These are phyloP conservation scores for Lachancea dasiensis DNA, from an alignment of 805 yeast genomes.

Conservation along the genomic window DNA sequence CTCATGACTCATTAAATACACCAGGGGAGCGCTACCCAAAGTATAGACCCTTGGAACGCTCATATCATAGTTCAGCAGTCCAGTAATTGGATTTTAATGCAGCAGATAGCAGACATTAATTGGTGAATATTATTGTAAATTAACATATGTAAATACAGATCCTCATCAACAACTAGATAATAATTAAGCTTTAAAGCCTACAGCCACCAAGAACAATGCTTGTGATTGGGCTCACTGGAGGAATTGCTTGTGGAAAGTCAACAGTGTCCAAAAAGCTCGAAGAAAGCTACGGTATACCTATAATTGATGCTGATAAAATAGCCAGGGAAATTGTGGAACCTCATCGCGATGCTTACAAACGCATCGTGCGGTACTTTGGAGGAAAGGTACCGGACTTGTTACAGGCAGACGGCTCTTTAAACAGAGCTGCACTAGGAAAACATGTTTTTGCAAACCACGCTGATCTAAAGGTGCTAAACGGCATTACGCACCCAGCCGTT, in stretches of 20 bases:
- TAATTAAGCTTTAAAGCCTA: background rate
- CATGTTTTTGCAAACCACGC: conserved; percentile 67
- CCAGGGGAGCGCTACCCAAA: conserved; percentile 40
- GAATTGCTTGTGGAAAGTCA: conserved; percentile 94
- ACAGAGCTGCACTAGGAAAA: conserved; percentile 70
- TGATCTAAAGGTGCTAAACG: conserved; percentile 56
- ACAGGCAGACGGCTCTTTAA: conserved; percentile 39
- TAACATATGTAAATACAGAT: background rate
- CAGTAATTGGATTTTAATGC: too few relatives aligned
- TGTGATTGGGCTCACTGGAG: conserved; percentile 93
- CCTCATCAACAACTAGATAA: background rate
- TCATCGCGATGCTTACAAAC: conserved; percentile 61
- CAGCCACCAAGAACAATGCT: conserved; percentile 46
- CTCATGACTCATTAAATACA: conserved; percentile 39
- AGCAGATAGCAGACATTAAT: too few relatives aligned
- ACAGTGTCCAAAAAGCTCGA: conserved; percentile 66
- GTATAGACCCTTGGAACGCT: conserved; percentile 34
- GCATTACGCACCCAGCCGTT: conserved; percentile 85
- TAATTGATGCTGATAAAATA: conserved; percentile 86
- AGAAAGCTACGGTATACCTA: conserved; percentile 45
- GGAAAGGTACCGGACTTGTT: conserved; percentile 45
- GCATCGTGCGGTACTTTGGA: conserved; percentile 57
- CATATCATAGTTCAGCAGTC: conserved; percentile 16
- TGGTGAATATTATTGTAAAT: too few relatives aligned
- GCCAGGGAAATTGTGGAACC: conserved; percentile 85